Conservation (phyloP, 306 rosid species). For the Ceratonia siliqua region DNA sequence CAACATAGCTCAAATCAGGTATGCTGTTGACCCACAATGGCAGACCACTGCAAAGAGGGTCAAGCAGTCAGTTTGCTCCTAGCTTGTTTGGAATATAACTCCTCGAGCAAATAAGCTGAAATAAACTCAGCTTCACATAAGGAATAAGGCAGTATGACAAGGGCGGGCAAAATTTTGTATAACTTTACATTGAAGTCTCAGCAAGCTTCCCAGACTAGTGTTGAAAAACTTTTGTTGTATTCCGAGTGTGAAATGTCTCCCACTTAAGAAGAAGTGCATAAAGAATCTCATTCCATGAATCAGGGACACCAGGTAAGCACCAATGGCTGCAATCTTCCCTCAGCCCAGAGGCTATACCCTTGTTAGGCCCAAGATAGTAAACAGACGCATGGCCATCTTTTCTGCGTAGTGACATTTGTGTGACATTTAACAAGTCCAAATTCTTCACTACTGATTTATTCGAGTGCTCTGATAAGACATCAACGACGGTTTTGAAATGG, state of each 20-base stretch:
- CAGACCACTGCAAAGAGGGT: conserved; percentile 30
- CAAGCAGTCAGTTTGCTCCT: conserved; percentile 25
- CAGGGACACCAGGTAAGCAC: conserved; percentile 97
- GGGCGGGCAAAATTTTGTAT: neutral
- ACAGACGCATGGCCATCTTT: conserved; percentile 87
- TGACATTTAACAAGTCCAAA: conserved; percentile 64
- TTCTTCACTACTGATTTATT: conserved; percentile 45
- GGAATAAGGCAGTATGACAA: conserved; percentile 20
- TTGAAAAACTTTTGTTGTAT: conserved; percentile 37
- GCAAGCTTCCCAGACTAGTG: conserved; percentile 20
- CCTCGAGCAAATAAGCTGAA: neutral
- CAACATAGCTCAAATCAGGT: conserved; percentile 13
- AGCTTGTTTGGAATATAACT: conserved; percentile 8
- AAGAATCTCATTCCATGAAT: conserved; percentile 88
- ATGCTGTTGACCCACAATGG: conserved; percentile 16
- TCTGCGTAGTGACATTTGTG: conserved; percentile 69
- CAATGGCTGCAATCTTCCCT: conserved; percentile 96
- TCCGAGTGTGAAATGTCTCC: conserved; percentile 24
- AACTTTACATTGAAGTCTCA: conserved; percentile 1
- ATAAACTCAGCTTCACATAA: conserved; percentile 30
- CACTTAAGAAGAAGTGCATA: conserved; percentile 67
- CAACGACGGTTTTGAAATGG: conserved; percentile 45
- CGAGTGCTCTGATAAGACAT: conserved; percentile 49
- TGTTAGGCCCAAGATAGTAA: conserved; percentile 55
- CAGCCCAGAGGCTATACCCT: conserved; percentile 55